These are phyloP conservation scores for Chaetothyriales sp. DNA, from an alignment of 2,329 filamentous ascomycete genomes.

Conservation along the genomic window DNA sequence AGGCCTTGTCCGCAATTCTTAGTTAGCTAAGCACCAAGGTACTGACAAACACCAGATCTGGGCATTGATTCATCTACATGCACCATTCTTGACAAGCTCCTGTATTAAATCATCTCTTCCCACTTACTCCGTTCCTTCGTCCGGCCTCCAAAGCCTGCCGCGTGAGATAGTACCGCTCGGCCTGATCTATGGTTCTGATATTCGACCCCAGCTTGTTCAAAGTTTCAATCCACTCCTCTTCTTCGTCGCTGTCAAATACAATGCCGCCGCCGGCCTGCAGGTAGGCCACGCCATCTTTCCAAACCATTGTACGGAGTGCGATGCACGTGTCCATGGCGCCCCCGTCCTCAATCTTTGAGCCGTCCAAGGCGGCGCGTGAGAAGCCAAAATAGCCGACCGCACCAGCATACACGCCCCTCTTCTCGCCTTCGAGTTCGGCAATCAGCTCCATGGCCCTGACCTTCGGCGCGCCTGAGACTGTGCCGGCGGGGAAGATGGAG, in stretches of 20 bases:
- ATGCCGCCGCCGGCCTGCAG: slow-evolving; percentile 79
- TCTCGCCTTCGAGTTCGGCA: slow-evolving; percentile 83
- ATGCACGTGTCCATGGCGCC: slow-evolving; percentile 87
- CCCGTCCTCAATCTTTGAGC: slow-evolving; percentile 44
- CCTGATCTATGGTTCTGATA: slow-evolving; percentile 72
- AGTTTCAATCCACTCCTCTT: slow-evolving; percentile 90
- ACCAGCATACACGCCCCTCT: slow-evolving; percentile 87
- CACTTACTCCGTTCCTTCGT: not conserved
- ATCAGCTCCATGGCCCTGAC: slow-evolving; percentile 96
- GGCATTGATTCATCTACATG: too few relatives aligned
- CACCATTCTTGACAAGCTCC: not conserved
- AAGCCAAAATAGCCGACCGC: slow-evolving; percentile 97
- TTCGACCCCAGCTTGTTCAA: slow-evolving; percentile 92
- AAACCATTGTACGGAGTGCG: slow-evolving; percentile 78
- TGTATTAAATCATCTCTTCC: not conserved
- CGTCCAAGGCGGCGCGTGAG: slow-evolving; percentile 52
- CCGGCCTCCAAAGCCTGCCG: not conserved
- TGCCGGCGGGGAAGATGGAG: slow-evolving; percentile 92
- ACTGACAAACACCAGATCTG: too few relatives aligned
- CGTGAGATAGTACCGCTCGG: slow-evolving; percentile 55
- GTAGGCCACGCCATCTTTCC: slow-evolving; percentile 84
- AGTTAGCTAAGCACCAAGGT: too few relatives aligned
- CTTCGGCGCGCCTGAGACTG: slow-evolving; percentile 89
- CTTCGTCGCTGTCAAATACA: slow-evolving; percentile 81
- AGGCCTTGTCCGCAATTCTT: too few relatives aligned